These are phyloP conservation scores for Colletotrichum sp. DNA, from an alignment of 2,329 filamentous ascomycete species.

Conservation along the genomic window DNA sequence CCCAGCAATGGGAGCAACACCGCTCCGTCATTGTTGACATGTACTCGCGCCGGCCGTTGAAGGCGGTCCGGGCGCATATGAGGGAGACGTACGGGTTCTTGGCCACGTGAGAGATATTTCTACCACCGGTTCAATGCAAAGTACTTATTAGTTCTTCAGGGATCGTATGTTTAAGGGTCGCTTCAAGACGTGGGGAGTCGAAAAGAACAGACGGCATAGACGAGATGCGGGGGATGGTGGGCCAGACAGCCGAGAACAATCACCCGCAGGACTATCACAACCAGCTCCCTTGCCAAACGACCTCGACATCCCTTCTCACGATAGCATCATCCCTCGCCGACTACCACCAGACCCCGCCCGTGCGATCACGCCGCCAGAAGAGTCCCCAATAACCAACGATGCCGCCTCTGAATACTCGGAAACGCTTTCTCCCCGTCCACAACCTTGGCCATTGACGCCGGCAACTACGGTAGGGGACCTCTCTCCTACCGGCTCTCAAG, in stretches of 20 bases:
- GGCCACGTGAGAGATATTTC: slow-evolving; percentile 11
- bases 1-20: slow-evolving; percentile 12
- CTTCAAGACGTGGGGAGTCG: slow-evolving; percentile 13
- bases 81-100: not conserved
- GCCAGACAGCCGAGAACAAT: not conserved
- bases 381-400: not conserved
- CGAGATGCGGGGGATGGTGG: not conserved
- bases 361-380: not conserved
- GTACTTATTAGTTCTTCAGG: not conserved
- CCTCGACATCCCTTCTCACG: not conserved
- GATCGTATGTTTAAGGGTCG: slow-evolving; percentile 19
- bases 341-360: not conserved
- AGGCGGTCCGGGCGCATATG: not conserved
- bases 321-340: not conserved
- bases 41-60: slow-evolving; percentile 2
- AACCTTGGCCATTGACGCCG: not conserved
- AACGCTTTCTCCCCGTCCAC: not conserved
- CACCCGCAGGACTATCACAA: not conserved
- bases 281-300: not conserved
- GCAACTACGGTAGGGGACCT: not conserved
- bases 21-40: not conserved
- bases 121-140: not conserved
- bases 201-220: slow-evolving; percentile 10
- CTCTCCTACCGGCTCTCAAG: not conserved
- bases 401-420: not conserved